Evolutionary conservation across 495 filamentous ascomycete genomes (phyloP).

Genomic region (Clohesyomyces aquaticus): DNA sequence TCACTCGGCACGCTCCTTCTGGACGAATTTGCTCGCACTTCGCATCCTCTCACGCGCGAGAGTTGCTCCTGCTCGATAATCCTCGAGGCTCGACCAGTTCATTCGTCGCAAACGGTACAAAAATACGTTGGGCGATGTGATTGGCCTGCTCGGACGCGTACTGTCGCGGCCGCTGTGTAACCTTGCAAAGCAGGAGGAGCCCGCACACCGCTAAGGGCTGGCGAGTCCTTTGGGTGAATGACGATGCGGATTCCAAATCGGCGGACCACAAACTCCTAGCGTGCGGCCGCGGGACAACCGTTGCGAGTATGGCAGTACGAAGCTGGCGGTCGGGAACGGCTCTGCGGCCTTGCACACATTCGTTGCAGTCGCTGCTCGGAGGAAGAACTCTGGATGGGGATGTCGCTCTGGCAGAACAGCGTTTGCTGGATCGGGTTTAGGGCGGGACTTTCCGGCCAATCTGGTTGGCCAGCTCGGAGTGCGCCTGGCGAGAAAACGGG

Average conservation of each 20-base stretch:
- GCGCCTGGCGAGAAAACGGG: not conserved
- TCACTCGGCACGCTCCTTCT: not conserved
- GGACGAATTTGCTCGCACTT: not conserved
- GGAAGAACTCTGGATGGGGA: constrained; percentile 1
- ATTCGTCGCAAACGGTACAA: not conserved
- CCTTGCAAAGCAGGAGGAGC: constrained; percentile 13
- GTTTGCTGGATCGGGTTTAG: constrained; percentile 32
- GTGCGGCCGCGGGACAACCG: constrained; percentile 11
- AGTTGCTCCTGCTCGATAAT: constrained; percentile 4
- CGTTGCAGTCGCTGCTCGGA: not conserved
- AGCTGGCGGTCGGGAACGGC: constrained; percentile 8
- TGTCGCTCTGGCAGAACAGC: constrained; percentile 22
- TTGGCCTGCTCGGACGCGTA: constrained; percentile 17
- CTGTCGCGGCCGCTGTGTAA: not conserved
- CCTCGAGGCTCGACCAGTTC: not conserved
- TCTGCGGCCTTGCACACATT: not conserved
- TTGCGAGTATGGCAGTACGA: not conserved
- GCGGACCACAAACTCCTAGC: constrained; percentile 2
- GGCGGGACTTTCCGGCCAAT: not conserved
- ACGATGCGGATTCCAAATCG: constrained; percentile 15
- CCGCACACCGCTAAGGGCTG: constrained; percentile 30
- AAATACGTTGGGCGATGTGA: not conserved
- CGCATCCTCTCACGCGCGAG: too few species aligned
- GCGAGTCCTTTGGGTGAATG: not conserved
- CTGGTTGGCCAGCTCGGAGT: not conserved